Percentiles rank a stretch among this genome's conserved stretches.
Evolutionary conservation across 2,329 filamentous ascomycete genomes (phyloP).

Genomic region (Karstenula rhodostoma): DNA sequence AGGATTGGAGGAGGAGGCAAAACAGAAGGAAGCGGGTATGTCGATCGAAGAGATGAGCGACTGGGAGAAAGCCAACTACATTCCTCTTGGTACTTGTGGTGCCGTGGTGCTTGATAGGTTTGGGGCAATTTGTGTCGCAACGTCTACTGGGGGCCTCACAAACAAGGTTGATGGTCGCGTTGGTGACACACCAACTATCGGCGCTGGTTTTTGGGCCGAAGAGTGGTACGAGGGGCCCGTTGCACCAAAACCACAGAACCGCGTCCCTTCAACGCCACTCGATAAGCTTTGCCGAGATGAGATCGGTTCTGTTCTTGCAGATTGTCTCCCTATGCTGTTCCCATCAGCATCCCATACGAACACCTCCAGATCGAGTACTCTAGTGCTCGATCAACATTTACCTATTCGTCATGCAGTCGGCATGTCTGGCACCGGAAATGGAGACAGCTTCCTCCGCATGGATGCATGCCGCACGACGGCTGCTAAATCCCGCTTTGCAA

Average conservation of each 20-base stretch:
- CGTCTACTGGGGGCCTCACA: slow-evolving; percentile 78
- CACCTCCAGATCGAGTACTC: background rate
- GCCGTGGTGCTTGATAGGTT: slow-evolving; percentile 81
- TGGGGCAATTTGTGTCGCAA: slow-evolving; percentile 74
- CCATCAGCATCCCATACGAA: slow-evolving; percentile 31
- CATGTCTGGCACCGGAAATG: slow-evolving; percentile 84
- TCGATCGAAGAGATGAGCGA: slow-evolving; percentile 44
- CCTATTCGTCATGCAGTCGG: slow-evolving; percentile 57
- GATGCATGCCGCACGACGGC: slow-evolving; percentile 76
- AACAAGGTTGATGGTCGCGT: slow-evolving; percentile 88
- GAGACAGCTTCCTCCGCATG: slow-evolving; percentile 82
- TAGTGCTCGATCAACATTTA: slow-evolving; percentile 11
- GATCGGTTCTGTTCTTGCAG: slow-evolving; percentile 61
- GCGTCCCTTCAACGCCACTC: slow-evolving; percentile 24
- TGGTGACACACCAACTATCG: slow-evolving; percentile 84
- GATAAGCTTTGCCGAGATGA: slow-evolving; percentile 43
- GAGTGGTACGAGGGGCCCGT: slow-evolving; percentile 69
- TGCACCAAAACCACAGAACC: slow-evolving; percentile 32
- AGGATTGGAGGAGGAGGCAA: slow-evolving; percentile 59
- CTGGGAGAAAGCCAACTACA: slow-evolving; percentile 70
- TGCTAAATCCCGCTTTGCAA: slow-evolving; percentile 73
- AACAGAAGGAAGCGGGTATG: slow-evolving; percentile 50
- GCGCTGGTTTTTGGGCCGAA: slow-evolving; percentile 90
- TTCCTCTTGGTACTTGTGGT: slow-evolving; percentile 85
- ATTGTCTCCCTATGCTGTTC: slow-evolving; percentile 65